A percentile compares a stretch with the other conserved stretches of the same genome.
These are phyloP conservation scores for Eurotiales sp. DNA, from an alignment of 2,329 filamentous ascomycete genomes.

Conservation along the genomic window DNA sequence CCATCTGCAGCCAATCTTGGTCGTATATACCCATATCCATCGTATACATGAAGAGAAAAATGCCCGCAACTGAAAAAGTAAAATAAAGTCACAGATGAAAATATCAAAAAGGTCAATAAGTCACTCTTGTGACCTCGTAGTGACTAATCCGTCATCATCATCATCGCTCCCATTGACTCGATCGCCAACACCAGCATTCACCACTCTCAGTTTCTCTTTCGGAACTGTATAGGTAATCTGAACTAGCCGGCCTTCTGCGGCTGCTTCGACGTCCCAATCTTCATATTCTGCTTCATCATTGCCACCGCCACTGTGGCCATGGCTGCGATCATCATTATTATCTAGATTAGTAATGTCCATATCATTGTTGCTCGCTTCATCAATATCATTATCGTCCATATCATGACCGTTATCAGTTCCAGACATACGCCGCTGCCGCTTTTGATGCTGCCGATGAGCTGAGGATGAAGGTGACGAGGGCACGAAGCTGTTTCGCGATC, in stretches of 20 bases:
- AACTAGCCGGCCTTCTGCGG: constrained; percentile 66
- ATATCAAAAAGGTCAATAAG: no score
- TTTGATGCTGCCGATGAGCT: background rate
- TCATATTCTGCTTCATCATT: constrained; percentile 32
- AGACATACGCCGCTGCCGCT: background rate
- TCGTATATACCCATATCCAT: no score
- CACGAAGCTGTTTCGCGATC: constrained; percentile 9
- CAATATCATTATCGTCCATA: background rate
- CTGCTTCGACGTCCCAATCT: constrained; percentile 74
- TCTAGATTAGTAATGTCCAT: background rate
- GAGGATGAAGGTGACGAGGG: background rate
- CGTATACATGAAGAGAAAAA: no score
- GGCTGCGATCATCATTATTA: background rate
- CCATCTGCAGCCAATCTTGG: no score
- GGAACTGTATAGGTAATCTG: constrained; percentile 94
- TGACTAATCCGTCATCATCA: background rate
- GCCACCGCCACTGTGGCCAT: constrained; percentile 1
- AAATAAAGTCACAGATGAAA: no score
- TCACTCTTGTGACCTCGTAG: no score
- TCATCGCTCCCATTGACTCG: constrained; percentile 25
- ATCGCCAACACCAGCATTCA: constrained; percentile 62
- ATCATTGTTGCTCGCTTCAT: constrained; percentile 1
- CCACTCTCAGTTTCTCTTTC: constrained; percentile 78
- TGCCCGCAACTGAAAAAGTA: no score
- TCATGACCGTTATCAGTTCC: constrained; percentile 3